These are phyloP conservation scores for Hypoxylon sp. DNA, from an alignment of 2,329 filamentous ascomycete genomes.

Conservation along the genomic window DNA sequence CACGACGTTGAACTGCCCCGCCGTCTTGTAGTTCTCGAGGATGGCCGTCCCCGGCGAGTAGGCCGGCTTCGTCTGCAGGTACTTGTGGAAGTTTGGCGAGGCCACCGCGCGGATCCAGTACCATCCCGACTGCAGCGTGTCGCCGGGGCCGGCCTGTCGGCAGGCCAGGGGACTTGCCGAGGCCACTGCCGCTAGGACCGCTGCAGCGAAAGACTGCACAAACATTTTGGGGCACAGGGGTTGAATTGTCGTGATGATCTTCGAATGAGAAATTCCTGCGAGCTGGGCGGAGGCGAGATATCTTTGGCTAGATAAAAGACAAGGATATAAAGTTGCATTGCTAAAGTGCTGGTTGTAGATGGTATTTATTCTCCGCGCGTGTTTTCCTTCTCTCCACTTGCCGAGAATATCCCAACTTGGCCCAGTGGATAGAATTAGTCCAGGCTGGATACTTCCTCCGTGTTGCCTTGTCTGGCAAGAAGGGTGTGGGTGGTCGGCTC, in stretches of 20 bases:
- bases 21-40: conserved; percentile 63
- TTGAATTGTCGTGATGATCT: background rate
- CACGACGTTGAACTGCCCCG: conserved; percentile 68
- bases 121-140: conserved; percentile 62
- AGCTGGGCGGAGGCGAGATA: background rate
- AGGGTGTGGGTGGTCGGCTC: background rate
- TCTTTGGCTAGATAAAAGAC: conserved; percentile 3
- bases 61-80: conserved; percentile 62
- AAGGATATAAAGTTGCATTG: conserved; percentile 29
- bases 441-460: conserved; percentile 13
- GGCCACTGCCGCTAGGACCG: conserved; percentile 12
- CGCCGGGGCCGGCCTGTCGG: conserved; percentile 34
- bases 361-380: conserved; percentile 26
- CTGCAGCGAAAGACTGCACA: conserved; percentile 8
- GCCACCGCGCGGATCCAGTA: conserved; percentile 70
- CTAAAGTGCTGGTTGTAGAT: conserved; percentile 12
- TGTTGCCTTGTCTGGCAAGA: conserved; percentile 18
- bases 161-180: conserved; percentile 16
- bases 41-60: conserved; percentile 61
- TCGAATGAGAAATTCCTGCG: background rate
- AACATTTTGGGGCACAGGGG: conserved; percentile 18
- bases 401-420: background rate
- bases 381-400: background rate
- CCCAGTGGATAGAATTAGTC: conserved; percentile 19
- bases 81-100: conserved; percentile 68